Conservation (phyloP, 1,139 yeast species). For the Scheffersomyces lignicola region DNA sequence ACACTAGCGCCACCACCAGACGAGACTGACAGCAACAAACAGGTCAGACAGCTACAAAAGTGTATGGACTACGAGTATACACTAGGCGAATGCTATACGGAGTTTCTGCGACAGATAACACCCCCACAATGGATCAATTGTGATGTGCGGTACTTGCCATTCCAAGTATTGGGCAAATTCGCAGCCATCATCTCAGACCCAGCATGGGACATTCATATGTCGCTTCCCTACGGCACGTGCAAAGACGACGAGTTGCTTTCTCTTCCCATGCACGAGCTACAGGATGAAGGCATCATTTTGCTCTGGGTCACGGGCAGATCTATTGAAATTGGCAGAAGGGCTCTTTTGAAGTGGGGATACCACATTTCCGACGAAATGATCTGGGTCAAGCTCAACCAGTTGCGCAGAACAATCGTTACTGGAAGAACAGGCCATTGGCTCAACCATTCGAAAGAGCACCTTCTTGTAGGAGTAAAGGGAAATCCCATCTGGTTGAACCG, state of each 20-base stretch:
- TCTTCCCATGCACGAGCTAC: constrained; percentile 66
- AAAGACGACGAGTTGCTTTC: constrained; percentile 69
- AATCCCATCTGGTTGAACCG: constrained; percentile 70
- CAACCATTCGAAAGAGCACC: constrained; percentile 91
- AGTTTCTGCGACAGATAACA: constrained; percentile 21
- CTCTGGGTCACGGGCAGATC: constrained; percentile 97
- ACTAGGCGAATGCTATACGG: constrained; percentile 54
- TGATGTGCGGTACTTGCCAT: constrained; percentile 73
- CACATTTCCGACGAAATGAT: constrained; percentile 72
- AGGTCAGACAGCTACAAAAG: constrained; percentile 11
- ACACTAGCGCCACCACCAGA: constrained; percentile 50
- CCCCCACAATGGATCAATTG: constrained; percentile 89
- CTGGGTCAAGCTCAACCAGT: constrained; percentile 89
- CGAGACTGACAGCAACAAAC: not conserved
- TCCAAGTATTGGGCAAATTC: constrained; percentile 72
- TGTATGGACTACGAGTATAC: constrained; percentile 42
- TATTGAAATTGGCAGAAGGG: constrained; percentile 80
- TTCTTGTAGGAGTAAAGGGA: constrained; percentile 83
- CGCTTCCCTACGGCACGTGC: constrained; percentile 74
- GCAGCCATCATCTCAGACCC: constrained; percentile 90
- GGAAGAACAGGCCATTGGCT: constrained; percentile 98
- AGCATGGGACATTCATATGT: constrained; percentile 88
- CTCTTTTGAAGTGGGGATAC: constrained; percentile 82
- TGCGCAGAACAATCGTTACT: constrained; percentile 85
- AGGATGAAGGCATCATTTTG: constrained; percentile 78